phyloP scores from a whole-genome alignment of 2,329 filamentous ascomycete species.

The Ramularia endophylla region DNA sequence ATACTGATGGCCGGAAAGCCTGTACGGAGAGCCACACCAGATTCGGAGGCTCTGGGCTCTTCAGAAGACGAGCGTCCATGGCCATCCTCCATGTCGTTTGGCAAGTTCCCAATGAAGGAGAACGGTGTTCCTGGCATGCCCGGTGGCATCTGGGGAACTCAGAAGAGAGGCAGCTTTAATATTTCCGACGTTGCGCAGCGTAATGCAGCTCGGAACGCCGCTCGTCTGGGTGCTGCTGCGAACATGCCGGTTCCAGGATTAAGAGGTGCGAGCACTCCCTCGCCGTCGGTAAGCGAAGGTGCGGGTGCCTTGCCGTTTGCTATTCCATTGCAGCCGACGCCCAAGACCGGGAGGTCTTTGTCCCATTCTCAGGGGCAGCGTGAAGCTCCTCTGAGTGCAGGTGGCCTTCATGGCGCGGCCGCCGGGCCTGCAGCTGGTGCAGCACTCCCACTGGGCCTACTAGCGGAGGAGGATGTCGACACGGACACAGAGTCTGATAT shows the following conservation, averaged over 20 bases:
- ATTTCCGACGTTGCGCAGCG: conserved; percentile 25
- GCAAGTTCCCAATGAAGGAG: conserved; percentile 30
- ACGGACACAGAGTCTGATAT: conserved; percentile 22
- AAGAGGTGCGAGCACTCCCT: conserved; percentile 32
- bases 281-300: conserved; percentile 32
- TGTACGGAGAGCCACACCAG: conserved; percentile 77
- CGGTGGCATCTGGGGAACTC: conserved; percentile 31
- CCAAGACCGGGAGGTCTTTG: conserved; percentile 90
- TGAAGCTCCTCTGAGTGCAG: conserved; percentile 15
- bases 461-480: conserved; percentile 25
- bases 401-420: conserved; percentile 11
- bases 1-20: conserved; percentile 19
- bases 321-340: conserved; percentile 81
- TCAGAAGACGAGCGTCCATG: conserved; percentile 74
- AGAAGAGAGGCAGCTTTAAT: conserved; percentile 29
- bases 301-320: conserved; percentile 68
- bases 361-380: conserved; percentile 68
- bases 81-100: conserved; percentile 51
- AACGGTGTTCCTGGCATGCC: conserved; percentile 38
- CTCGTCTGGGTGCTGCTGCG: conserved; percentile 46
- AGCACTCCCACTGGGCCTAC: conserved; percentile 24
- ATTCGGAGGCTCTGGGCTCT: conserved; percentile 88
- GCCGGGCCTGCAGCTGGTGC: conserved; percentile 14
- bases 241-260: conserved; percentile 9
- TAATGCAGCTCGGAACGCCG: conserved; percentile 22